phyloP scores from a whole-genome alignment of 1,284 basidiomycete species.

The Sporisorium iseilematis-ciliati region DNA sequence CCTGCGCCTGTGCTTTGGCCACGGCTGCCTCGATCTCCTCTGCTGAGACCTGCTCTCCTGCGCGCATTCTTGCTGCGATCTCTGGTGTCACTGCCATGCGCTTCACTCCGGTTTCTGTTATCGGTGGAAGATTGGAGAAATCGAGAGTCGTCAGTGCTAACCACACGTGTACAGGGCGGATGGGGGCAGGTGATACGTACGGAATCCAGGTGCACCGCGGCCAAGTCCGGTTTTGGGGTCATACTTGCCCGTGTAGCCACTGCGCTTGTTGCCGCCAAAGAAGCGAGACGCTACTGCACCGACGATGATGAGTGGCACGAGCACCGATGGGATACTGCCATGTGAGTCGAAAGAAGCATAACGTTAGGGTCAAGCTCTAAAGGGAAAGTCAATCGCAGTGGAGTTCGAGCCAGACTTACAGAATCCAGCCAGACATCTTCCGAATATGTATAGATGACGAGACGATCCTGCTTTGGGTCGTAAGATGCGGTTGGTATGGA shows the following conservation, averaged over 20 bases:
- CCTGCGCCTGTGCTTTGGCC: slow-evolving; percentile 38
- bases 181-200: slow-evolving; percentile 23
- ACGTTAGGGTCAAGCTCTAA: not conserved
- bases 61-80: slow-evolving; percentile 62
- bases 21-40: slow-evolving; percentile 62
- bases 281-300: slow-evolving; percentile 47
- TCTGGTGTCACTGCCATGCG: slow-evolving; percentile 61
- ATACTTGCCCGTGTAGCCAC: slow-evolving; percentile 50
- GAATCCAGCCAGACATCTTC: slow-evolving; percentile 44
- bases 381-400: not conserved
- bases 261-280: slow-evolving; percentile 23
- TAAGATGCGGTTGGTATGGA: not conserved
- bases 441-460: not conserved
- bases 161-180: too few species aligned
- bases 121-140: not conserved
- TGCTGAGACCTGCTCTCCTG: slow-evolving; percentile 60
- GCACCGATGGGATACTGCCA: slow-evolving; percentile 50
- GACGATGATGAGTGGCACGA: slow-evolving; percentile 51
- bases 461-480: not conserved
- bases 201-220: slow-evolving; percentile 65
- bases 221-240: slow-evolving; percentile 66
- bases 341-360: not conserved
- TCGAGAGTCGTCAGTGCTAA: slow-evolving; percentile 26
- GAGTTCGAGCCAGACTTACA: slow-evolving; percentile 22
- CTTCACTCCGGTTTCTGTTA: slow-evolving; percentile 59